Conservation (phyloP, 2,329 filamentous ascomycete genomes). For the Monilinia fructicola region DNA sequence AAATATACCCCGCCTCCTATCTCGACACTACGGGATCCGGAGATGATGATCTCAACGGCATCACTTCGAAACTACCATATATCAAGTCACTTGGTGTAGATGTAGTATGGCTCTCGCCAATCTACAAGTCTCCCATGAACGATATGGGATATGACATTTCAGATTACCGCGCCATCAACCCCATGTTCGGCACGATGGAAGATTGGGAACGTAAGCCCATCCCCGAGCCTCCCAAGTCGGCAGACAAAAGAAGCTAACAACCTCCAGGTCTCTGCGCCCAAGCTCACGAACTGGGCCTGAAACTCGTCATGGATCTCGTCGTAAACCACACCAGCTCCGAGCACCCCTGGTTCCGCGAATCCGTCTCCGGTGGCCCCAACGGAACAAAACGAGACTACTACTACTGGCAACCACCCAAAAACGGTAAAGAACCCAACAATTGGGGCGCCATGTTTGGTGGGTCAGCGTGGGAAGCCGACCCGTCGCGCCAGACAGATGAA, state of each 20-base stretch:
- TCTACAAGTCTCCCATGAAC: constrained; percentile 62
- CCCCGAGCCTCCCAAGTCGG: background rate
- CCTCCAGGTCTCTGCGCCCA: constrained; percentile 51
- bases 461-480: constrained; percentile 54
- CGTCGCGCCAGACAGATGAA: constrained; percentile 46
- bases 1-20: constrained; percentile 60
- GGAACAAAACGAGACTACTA: constrained; percentile 59
- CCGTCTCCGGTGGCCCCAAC: constrained; percentile 48
- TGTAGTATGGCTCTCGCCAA: constrained; percentile 66
- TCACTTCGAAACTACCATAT: constrained; percentile 62
- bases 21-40: constrained; percentile 59
- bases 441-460: constrained; percentile 43
- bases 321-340: constrained; percentile 64
- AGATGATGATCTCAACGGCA: constrained; percentile 62
- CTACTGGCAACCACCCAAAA: constrained; percentile 55
- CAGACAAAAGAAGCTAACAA: background rate
- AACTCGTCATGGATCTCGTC: constrained; percentile 69
- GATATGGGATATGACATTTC: constrained; percentile 76
- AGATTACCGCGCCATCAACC: constrained; percentile 66
- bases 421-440: constrained; percentile 46
- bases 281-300: constrained; percentile 60
- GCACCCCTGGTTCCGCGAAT: constrained; percentile 59
- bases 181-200: constrained; percentile 63
- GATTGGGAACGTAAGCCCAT: constrained; percentile 55
- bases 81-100: constrained; percentile 61